These are phyloP conservation scores for Aspergillus biplanus DNA, from an alignment of 495 filamentous ascomycete genomes.

Conservation along the genomic window DNA sequence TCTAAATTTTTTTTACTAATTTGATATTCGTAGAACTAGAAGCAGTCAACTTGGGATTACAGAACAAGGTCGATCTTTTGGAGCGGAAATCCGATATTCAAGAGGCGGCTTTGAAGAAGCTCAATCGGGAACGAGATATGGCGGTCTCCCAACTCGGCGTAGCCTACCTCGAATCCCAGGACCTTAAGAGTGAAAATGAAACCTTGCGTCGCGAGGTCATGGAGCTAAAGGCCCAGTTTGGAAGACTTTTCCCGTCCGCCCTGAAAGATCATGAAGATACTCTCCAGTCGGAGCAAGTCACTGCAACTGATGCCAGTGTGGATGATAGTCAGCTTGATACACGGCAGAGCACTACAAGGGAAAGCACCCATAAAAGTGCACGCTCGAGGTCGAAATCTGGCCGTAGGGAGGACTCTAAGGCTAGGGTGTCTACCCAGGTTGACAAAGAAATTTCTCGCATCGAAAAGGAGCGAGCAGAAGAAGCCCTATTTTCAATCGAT, in stretches of 20 bases:
- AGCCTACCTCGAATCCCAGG: constrained; percentile 64
- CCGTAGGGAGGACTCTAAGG: constrained; percentile 38
- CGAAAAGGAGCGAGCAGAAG: constrained; percentile 49
- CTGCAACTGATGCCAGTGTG: constrained; percentile 32
- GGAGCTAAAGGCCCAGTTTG: constrained; percentile 48
- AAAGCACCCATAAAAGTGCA: constrained; percentile 39
- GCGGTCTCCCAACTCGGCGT: constrained; percentile 65
- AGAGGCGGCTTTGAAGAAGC: constrained; percentile 61
- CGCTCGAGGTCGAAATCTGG: constrained; percentile 35
- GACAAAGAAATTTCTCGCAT: constrained; percentile 49
- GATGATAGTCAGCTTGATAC: constrained; percentile 43
- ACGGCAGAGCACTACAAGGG: constrained; percentile 41
- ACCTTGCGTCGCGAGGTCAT: constrained; percentile 52
- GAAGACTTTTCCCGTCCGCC: constrained; percentile 23
- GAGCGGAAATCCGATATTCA: constrained; percentile 61
- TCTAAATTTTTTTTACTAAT: constrained; percentile 11
- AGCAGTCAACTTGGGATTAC: constrained; percentile 57
- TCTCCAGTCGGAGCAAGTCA: constrained; percentile 34
- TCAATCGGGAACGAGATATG: constrained; percentile 67
- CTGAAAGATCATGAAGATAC: constrained; percentile 38
- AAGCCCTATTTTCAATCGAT: constrained; percentile 49
- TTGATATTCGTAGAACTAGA: constrained; percentile 54
- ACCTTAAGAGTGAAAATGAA: constrained; percentile 62
- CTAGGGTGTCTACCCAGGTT: constrained; percentile 44
- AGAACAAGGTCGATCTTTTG: constrained; percentile 59